phyloP scores from a whole-genome alignment of 768 basidiomycete genomes.

The Clitopilus hobsonii region DNA sequence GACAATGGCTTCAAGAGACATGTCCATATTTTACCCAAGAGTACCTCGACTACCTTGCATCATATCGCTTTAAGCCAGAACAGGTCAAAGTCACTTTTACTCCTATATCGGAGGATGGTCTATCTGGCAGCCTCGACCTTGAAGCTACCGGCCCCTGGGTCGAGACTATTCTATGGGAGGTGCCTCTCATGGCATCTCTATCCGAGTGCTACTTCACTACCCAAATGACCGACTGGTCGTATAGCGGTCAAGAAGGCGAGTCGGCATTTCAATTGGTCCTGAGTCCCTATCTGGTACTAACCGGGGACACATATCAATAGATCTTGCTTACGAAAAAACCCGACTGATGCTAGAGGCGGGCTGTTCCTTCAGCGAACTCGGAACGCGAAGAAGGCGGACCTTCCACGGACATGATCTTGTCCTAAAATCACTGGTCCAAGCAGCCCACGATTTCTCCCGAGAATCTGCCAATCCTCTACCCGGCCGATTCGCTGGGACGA shows the following conservation, averaged over 20 bases:
- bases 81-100: slow-evolving; percentile 66
- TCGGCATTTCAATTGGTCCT: slow-evolving; percentile 1
- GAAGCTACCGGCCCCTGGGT: slow-evolving; percentile 69
- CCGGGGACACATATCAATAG: slow-evolving; percentile 31
- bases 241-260: slow-evolving; percentile 76
- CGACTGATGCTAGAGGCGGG: slow-evolving; percentile 54
- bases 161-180: slow-evolving; percentile 92
- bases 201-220: slow-evolving; percentile 85
- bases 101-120: slow-evolving; percentile 46
- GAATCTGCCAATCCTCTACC: slow-evolving; percentile 3
- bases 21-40: slow-evolving; percentile 71
- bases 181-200: slow-evolving; percentile 88
- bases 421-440: slow-evolving; percentile 63
- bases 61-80: slow-evolving; percentile 68
- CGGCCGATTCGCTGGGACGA: slow-evolving; percentile 76
- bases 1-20: slow-evolving; percentile 52
- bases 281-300: background rate
- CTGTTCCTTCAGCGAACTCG: slow-evolving; percentile 81
- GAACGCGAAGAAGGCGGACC: slow-evolving; percentile 76
- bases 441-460: slow-evolving; percentile 42
- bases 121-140: slow-evolving; percentile 66
- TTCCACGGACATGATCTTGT: slow-evolving; percentile 76
- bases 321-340: slow-evolving; percentile 70
- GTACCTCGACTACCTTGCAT: slow-evolving; percentile 75
- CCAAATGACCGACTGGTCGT: slow-evolving; percentile 76